Base-by-base conservation (phyloP, 2,329 filamentous ascomycete genomes). In the Nemania bipapillata region DNA sequence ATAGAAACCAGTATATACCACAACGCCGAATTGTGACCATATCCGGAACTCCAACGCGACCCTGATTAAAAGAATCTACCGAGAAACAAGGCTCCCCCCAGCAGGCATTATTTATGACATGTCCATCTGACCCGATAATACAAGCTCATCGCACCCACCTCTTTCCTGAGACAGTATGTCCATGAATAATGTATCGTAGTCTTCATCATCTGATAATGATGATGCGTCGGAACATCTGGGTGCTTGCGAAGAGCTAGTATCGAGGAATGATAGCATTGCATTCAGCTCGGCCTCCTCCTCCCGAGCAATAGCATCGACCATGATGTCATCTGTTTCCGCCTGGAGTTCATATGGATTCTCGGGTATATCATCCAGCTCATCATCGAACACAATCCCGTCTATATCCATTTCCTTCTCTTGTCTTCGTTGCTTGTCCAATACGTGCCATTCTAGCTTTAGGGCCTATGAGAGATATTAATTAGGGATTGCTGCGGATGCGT, bases 171-270 rank as follows among this genome's bases (percentile, higher is more conserved):
- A 83, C 58, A 88, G 79, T 42, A 92, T 77, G 72, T 92, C 89
- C 82, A 88, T 86, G 77, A 97, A 90, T 9, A 90, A 79, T 54
- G 84, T 80, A 70, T 90, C 88, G 73, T 89, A 90, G 50, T 89
- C 87, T 15, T 85, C 85, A 53, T 89, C 87, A 60, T 90, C 87
- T 0, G 81, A 84, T 35, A 83, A 77, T 0, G 77, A 75, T 8
- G 79, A 74, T 1, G 82, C 80, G 6, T 75, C 73, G 15, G 79
- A 79, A n/a, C 74, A 76, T 37, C 72, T 74, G 11, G 72, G 57
- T 4, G 70, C 40, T 42, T 66, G 49, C 17, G 42, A 22, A 45
- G 72, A 69, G 24, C 69, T 66, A 24, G 71, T 74, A 66, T 84
- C 78, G 72, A 82, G 85, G 22, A 84, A 83, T 30, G 83, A 82